Evolutionary conservation across 352 stramenopile species (phyloP), one percentile per base, ranked within the genome.

Genomic region (Globisporangium nodosum): DNA sequence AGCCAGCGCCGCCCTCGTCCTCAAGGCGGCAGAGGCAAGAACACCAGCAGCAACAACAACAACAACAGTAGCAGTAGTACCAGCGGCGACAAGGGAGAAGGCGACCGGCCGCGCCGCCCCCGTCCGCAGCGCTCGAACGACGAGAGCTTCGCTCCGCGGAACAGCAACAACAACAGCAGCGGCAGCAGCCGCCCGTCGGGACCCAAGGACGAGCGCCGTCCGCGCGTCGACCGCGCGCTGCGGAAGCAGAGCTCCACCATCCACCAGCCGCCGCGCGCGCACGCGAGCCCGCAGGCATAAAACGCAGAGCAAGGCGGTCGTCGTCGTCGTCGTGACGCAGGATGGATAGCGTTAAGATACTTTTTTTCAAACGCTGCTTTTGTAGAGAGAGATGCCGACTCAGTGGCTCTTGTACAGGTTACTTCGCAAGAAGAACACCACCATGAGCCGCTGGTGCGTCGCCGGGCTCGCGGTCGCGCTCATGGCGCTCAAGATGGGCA

Each of bases 401-500:
- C 12, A 12, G 12, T 1, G 8, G 35, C 35, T 40, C 42, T 47
- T 24, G 16, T 21, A 47, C 5, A 16, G 18, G 7, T n/a, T 2
- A 49, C 1, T 31, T 39, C 39, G 21, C 12, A n/a, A 24, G 21
- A 48, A 15, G 11, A 18, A 27, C 56, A 66, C 43, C 20, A 63
- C 24, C 15, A 87, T 87, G 72, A 71, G 54, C 24, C 24, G 24
- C 40, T 49, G 42, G 45, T 67, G 48, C 60, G 67, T 84, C 64
- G 78, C 79, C 1, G 69, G 60, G 7, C 52, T 90, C 9, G 72
- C 80, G 12, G 56, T 88, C 33, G 57, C 55, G 49, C 82, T 94
- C 37, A 94, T 92, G 77, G 59, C 73, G 42, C 64, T 86, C 42
- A 86, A 92, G 72, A 60, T 76, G 27, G 49, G 56, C 52, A 79